Conservation (phyloP, 768 basidiomycete genomes). For the Brasilioporus rufonigricans region DNA sequence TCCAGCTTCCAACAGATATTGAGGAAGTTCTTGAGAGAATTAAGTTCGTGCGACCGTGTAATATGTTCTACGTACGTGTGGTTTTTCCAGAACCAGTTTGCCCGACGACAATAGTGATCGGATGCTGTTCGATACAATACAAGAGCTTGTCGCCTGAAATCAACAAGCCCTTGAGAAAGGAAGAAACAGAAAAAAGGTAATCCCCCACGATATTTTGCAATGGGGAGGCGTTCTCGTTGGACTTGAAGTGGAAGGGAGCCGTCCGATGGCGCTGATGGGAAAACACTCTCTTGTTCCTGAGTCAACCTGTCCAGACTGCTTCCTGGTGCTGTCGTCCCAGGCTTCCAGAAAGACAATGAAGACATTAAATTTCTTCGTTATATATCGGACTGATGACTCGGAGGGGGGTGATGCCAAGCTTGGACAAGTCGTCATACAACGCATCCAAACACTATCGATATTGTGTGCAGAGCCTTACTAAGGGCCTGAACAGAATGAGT, state of each 20-base stretch:
- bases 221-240: constrained; percentile 82
- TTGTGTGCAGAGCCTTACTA: no score
- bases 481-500: no score
- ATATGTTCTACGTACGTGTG: constrained; percentile 64
- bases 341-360: constrained; percentile 83
- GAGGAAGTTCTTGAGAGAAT: constrained; percentile 74
- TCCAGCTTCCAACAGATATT: constrained; percentile 91
- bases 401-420: no score
- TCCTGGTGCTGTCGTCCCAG: constrained; percentile 80
- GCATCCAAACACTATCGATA: no score
- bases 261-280: constrained; percentile 60
- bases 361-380: no score
- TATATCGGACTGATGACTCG: no score
- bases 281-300: constrained; percentile 68
- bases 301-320: constrained; percentile 83
- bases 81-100: constrained; percentile 98
- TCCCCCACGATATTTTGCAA: constrained; percentile 76
- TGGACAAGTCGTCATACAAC: no score
- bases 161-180: background rate
- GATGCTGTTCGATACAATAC: constrained; percentile 79
- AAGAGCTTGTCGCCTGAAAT: constrained; percentile 70
- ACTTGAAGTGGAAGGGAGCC: constrained; percentile 61
- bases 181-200: constrained; percentile 16
- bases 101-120: constrained; percentile 85
- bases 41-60: background rate